Evolutionary conservation across 352 stramenopile species (phyloP), one percentile per base, ranked within the genome.

Genomic region (Albugo candida): DNA sequence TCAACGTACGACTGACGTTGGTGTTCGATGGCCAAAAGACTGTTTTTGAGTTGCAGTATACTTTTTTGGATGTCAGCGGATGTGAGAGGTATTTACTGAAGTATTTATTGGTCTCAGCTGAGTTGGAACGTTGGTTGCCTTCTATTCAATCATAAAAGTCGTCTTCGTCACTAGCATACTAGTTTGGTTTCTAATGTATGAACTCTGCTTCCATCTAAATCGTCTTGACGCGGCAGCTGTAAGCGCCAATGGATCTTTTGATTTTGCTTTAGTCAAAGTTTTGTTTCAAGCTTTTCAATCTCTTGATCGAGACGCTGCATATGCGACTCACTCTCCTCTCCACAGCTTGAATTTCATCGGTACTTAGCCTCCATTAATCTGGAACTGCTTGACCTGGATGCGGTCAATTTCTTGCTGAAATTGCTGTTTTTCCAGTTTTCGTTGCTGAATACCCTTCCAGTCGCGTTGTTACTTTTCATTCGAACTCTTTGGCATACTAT

Each of bases 351-450:
- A 81, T 54, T 49, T 89, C 73, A 24, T 71, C 74, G 11, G 82
- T 70, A 0, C 63, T 67, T 11, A 53, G 24, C 24, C 24, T 0
- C 70, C 75, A 10, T 66, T 56, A 11, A 81, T 49, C 17, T 77
- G 53, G 39, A 81, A 58, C 48, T 86, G 70, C 48, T 91, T 91
- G 43, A 69, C 71, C 17, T 73, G 44, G 41, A 91, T 91, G 10
- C 73, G 58, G 44, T 53, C 48, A n/a, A 47, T 67, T 51, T 91
- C 78, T 16, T 64, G 47, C 46, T 82, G 65, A 1, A 91, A 49
- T 37, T 92, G 83, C 38, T 83, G 66, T 62, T 92, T 74, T 55
- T 93, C 93, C 6, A 54, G 49, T n/a, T 91, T 78, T 13, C 77
- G 75, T 12, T 58, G 62, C 52, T 89, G 70, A 12, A 93, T 51